Evolutionary conservation across 2,329 filamentous ascomycete genomes (phyloP).

Genomic region (Aureobasidium uvarum): DNA sequence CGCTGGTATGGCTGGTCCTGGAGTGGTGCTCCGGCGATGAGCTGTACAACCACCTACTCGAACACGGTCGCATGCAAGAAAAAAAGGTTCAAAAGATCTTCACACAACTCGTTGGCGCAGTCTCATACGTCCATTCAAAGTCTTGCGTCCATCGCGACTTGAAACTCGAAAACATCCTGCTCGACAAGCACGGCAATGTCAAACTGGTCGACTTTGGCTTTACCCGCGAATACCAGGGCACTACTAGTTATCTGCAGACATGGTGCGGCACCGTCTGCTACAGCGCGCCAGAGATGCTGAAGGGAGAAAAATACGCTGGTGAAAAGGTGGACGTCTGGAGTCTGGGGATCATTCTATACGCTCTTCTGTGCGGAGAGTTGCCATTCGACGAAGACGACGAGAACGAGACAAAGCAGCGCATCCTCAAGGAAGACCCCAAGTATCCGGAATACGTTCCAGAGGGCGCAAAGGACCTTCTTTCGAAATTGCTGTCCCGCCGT

Average conservation of each 20-base stretch:
- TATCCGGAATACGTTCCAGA: constrained; percentile 77
- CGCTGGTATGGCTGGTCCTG: constrained; percentile 89
- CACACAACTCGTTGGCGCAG: constrained; percentile 89
- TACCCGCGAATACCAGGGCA: constrained; percentile 94
- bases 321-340: constrained; percentile 99
- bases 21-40: constrained; percentile 98
- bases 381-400: constrained; percentile 98
- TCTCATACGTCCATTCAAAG: constrained; percentile 91
- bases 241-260: constrained; percentile 90
- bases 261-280: constrained; percentile 99
- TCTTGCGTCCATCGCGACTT: constrained; percentile 95
- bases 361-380: constrained; percentile 76
- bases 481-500: constrained; percentile 81
- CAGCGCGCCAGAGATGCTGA: constrained; percentile 96
- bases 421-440: constrained; percentile 79
- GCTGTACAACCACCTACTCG: constrained; percentile 91
- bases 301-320: constrained; percentile 95
- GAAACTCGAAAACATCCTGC: constrained; percentile 92
- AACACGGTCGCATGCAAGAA: constrained; percentile 77
- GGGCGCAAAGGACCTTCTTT: constrained; percentile 75
- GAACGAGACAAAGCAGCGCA: constrained; percentile 76
- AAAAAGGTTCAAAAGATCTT: constrained; percentile 94
- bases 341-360: constrained; percentile 79
- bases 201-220: constrained; percentile 98
- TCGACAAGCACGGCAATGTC: constrained; percentile 96